These are phyloP conservation scores for Phytophthora capsici DNA, from an alignment of 352 stramenopile species.

Conservation along the genomic window DNA sequence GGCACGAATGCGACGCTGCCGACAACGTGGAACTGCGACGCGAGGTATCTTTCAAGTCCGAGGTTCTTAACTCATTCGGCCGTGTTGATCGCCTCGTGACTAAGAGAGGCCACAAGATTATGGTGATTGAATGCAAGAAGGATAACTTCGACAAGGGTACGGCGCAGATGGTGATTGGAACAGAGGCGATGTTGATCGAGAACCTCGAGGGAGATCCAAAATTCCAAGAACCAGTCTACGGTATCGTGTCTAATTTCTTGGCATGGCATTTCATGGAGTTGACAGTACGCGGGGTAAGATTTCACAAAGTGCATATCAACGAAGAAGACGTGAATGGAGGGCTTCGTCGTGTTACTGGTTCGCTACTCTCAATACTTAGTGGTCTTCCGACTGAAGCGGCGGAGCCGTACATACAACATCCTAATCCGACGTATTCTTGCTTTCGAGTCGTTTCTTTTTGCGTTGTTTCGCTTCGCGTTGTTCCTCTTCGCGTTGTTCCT, in stretches of 20 bases:
- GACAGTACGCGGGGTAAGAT: constrained; percentile 8
- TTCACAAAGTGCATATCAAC: constrained; percentile 1
- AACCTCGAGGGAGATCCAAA: constrained; percentile 9
- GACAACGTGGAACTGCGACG: constrained; percentile 15
- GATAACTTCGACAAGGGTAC: constrained; percentile 17
- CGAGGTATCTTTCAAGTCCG: constrained; percentile 19
- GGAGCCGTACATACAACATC: too few species aligned
- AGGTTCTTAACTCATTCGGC: constrained; percentile 8
- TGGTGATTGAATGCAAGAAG: constrained; percentile 21
- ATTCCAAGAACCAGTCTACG: constrained; percentile 11
- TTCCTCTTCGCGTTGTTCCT: too few species aligned
- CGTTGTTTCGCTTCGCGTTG: too few species aligned
- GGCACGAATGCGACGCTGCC: constrained; percentile 12
- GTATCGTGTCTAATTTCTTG: constrained; percentile 24
- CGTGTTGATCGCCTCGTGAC: constrained; percentile 10
- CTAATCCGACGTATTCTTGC: too few species aligned
- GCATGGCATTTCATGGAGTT: constrained; percentile 32
- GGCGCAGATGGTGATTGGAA: constrained; percentile 11
- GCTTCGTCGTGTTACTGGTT: too few species aligned
- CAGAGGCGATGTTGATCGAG: constrained; percentile 18
- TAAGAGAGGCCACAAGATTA: constrained; percentile 7
- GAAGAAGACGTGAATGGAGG: too few species aligned
- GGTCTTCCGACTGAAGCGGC: too few species aligned
- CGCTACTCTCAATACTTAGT: too few species aligned
- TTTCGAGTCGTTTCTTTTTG: too few species aligned